Conservation (phyloP, 2,329 filamentous ascomycete species). For the Penicillium sp. region DNA sequence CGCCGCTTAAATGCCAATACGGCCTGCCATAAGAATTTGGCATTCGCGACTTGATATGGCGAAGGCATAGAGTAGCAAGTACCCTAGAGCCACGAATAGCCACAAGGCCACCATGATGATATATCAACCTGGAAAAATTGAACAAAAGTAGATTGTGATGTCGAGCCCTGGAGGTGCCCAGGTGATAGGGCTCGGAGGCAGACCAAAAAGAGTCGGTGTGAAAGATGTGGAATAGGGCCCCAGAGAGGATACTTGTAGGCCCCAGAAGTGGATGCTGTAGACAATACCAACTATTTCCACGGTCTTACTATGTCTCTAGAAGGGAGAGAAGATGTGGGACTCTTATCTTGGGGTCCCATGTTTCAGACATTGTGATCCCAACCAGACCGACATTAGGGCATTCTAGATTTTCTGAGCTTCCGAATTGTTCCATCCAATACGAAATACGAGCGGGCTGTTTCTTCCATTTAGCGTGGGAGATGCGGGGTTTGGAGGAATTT, state of each 20-base stretch:
- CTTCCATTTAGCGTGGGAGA: constrained; percentile 13
- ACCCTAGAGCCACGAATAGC: constrained; percentile 38
- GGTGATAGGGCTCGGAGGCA: neutral
- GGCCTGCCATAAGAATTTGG: constrained; percentile 11
- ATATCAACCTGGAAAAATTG: too few species aligned
- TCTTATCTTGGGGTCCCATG: neutral
- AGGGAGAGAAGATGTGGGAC: neutral
- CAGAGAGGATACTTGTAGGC: neutral
- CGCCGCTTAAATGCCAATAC: constrained; percentile 24
- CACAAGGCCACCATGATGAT: constrained; percentile 31
- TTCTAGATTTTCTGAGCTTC: constrained; percentile 9
- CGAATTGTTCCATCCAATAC: constrained; percentile 24
- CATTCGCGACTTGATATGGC: constrained; percentile 27
- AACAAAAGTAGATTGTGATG: neutral
- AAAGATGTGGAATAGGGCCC: neutral
- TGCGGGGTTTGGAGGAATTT: constrained; percentile 18
- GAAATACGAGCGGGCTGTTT: constrained; percentile 1
- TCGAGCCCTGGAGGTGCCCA: neutral
- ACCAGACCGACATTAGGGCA: constrained; percentile 15
- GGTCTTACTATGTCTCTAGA: neutral
- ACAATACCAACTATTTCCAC: neutral
- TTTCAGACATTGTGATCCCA: constrained; percentile 16
- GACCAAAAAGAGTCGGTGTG: neutral
- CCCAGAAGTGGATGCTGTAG: neutral
- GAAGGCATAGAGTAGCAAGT: constrained; percentile 39